Evolutionary conservation across 768 basidiomycete species (phyloP).

Genomic region (Tremella yokohamensis): DNA sequence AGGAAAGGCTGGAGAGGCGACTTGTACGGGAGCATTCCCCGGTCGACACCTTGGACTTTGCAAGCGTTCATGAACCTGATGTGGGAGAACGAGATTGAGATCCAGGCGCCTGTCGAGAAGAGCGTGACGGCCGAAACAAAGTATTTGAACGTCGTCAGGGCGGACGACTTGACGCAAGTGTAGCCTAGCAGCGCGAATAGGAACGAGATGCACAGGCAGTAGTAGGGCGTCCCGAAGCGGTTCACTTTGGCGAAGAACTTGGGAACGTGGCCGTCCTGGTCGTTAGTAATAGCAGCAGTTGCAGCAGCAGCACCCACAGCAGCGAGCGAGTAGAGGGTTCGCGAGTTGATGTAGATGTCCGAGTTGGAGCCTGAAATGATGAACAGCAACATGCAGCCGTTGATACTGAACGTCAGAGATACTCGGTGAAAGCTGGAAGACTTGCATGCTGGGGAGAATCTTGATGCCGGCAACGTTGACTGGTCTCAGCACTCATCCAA

Average conservation of each 20-base stretch:
- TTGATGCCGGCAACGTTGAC: slow-evolving; percentile 68
- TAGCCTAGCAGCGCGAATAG: slow-evolving; percentile 10
- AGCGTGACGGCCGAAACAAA: no score
- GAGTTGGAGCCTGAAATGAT: slow-evolving; percentile 19
- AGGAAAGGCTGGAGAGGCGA: slow-evolving; percentile 5
- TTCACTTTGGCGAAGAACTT: slow-evolving; percentile 55
- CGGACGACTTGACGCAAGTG: slow-evolving; percentile 9
- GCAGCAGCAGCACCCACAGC: slow-evolving; percentile 4
- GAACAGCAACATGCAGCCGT: slow-evolving; percentile 51
- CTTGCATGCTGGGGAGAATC: slow-evolving; percentile 58
- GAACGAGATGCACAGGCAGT: slow-evolving; percentile 1
- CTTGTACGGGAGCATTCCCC: not conserved
- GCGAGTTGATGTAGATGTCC: slow-evolving; percentile 24
- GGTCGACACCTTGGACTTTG: slow-evolving; percentile 4
- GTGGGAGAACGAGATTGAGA: slow-evolving; percentile 9
- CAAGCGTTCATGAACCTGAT: slow-evolving; percentile 9
- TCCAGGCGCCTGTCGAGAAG: slow-evolving; percentile 15
- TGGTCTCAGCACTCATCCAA: no score
- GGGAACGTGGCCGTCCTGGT: slow-evolving; percentile 50
- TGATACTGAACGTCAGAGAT: no score
- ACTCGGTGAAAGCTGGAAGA: no score
- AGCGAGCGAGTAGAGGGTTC: slow-evolving; percentile 44
- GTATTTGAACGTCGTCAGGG: slow-evolving; percentile 21
- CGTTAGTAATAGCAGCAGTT: slow-evolving; percentile 22
- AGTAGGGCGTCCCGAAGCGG: slow-evolving; percentile 14